A percentile compares a stretch with the other conserved stretches of the same genome.
Conservation (phyloP, 2,329 filamentous ascomycete species). For the Fusarium aywerte region DNA sequence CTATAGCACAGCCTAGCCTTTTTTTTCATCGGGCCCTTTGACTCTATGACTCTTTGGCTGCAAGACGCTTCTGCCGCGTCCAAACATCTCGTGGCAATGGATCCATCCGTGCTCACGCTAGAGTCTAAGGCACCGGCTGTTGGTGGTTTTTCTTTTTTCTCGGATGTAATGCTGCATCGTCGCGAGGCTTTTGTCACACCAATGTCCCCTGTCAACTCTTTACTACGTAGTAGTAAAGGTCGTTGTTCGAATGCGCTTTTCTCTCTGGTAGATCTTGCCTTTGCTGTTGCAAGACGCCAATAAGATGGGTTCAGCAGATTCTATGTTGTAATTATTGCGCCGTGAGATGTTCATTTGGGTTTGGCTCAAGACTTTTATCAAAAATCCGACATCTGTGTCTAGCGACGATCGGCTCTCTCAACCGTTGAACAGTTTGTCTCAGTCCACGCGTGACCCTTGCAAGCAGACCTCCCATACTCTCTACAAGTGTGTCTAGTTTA, state of each 20-base stretch:
- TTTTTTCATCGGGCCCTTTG: slow-evolving; percentile 10
- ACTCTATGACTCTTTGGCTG: slow-evolving; percentile 7
- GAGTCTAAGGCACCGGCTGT: slow-evolving; percentile 7
- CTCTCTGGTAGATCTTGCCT: slow-evolving; percentile 9
- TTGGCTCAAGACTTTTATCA: background rate
- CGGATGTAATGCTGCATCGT: slow-evolving; percentile 18
- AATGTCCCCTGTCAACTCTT: background rate
- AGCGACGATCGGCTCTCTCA: background rate
- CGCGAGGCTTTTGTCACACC: slow-evolving; percentile 34
- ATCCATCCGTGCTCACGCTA: background rate
- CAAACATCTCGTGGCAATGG: slow-evolving; percentile 36
- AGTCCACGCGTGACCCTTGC: slow-evolving; percentile 15
- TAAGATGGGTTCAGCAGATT: background rate
- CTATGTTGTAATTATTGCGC: background rate
- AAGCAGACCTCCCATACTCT: background rate
- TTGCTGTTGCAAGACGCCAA: slow-evolving; percentile 6
- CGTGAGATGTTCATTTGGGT: background rate
- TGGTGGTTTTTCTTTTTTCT: background rate
- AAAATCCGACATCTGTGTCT: background rate
- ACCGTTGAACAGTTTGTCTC: slow-evolving; percentile 4
- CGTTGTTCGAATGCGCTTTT: slow-evolving; percentile 1
- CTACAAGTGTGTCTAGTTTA: background rate
- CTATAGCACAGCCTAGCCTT: background rate
- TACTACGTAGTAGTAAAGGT: slow-evolving; percentile 4
- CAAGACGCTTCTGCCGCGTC: slow-evolving; percentile 36